Conservation (phyloP, 2,329 filamentous ascomycete species). For the Colletotrichum somersetense region DNA sequence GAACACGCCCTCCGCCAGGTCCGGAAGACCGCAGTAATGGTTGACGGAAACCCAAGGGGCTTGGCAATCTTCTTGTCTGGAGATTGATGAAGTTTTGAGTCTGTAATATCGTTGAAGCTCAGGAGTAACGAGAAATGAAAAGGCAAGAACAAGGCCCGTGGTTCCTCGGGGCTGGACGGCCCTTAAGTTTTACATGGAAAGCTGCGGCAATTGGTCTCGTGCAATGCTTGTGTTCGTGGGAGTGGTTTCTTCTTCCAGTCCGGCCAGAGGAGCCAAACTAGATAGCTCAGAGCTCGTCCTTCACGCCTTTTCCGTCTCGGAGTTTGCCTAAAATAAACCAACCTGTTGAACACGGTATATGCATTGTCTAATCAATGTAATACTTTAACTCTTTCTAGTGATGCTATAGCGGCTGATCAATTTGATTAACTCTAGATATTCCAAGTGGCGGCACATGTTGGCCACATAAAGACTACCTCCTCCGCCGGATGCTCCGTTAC, state of each 20-base stretch:
- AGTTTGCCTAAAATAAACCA: background rate
- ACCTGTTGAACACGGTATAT: background rate
- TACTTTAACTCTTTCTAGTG: too few species aligned
- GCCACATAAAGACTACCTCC: background rate
- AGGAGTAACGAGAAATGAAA: background rate
- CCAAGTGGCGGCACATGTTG: background rate
- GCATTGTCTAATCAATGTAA: background rate
- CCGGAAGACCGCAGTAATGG: background rate
- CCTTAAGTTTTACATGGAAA: background rate
- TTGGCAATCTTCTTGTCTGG: background rate
- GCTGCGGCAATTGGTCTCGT: background rate
- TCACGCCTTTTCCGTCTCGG: background rate
- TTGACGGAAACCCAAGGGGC: background rate
- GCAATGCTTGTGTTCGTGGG: background rate
- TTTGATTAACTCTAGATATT: background rate
- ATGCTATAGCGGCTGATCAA: background rate
- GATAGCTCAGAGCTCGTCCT: background rate
- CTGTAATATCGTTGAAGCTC: too few species aligned
- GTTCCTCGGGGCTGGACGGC: background rate
- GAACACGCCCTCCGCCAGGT: background rate
- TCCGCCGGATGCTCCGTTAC: background rate
- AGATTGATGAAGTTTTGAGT: background rate
- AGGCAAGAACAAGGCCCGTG: too few species aligned
- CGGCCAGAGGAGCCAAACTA: background rate
- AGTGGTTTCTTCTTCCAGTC: background rate